Evolutionary conservation across 345 rosid species (phyloP).

Genomic region (Cardamine resedifolia): DNA sequence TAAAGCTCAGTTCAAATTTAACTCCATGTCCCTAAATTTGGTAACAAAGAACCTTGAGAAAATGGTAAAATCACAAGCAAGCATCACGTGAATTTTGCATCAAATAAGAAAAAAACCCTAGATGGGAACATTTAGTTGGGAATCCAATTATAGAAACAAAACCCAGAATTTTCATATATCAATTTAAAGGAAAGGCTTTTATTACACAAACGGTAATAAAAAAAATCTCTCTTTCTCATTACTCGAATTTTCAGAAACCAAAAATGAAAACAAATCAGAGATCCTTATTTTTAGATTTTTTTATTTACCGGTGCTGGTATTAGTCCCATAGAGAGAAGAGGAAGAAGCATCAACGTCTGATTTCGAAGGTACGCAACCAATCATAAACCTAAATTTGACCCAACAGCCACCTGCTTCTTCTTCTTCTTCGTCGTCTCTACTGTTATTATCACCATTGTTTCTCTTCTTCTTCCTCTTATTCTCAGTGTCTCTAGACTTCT

Average conservation of each 20-base stretch:
- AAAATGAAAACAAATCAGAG: neutral
- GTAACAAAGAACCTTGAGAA: neutral
- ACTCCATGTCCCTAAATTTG: neutral
- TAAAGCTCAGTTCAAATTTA: neutral
- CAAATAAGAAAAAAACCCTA: conserved; percentile 25
- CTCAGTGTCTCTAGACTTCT: conserved; percentile 39
- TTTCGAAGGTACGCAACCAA: conserved; percentile 71
- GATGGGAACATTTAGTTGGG: conserved; percentile 20
- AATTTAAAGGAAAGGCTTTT: conserved; percentile 5
- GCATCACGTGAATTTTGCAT: conserved; percentile 22
- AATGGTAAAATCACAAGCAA: neutral
- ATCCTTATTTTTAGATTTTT: neutral
- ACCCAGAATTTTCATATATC: neutral
- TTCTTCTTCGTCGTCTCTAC: conserved; percentile 41
- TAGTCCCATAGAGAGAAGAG: conserved; percentile 46
- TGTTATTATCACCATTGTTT: conserved; percentile 8
- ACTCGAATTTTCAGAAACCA: neutral
- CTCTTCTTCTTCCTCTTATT: conserved; percentile 49
- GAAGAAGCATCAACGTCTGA: conserved; percentile 74
- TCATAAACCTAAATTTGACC: conserved; percentile 57
- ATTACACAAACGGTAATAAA: neutral
- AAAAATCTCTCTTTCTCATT: neutral
- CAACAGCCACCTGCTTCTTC: conserved; percentile 62
- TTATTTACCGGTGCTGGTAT: conserved; percentile 46
- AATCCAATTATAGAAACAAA: conserved; percentile 21